These are phyloP conservation scores for Ceratocystis alfenasii DNA, from an alignment of 2,329 filamentous ascomycete species.

Conservation along the genomic window DNA sequence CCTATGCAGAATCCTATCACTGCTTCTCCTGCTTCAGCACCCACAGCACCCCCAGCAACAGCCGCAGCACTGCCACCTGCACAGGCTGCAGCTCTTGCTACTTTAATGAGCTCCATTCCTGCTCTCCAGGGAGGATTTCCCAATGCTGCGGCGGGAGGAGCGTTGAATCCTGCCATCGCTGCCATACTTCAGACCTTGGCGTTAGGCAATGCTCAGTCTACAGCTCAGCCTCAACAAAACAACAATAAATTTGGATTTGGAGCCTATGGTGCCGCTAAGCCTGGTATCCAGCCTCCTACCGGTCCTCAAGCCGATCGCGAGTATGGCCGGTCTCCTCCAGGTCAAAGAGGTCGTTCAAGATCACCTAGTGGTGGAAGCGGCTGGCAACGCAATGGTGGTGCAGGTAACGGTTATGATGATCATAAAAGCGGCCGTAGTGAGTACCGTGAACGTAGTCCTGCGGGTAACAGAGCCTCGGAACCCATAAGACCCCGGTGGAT, in stretches of 20 bases:
- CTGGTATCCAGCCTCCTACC: constrained; percentile 18
- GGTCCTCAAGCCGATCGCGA: constrained; percentile 21
- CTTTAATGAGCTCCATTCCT: constrained; percentile 15
- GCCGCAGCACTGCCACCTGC: constrained; percentile 5
- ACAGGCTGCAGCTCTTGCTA: constrained; percentile 20
- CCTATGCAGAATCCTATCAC: constrained; percentile 24
- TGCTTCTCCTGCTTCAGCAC: constrained; percentile 26
- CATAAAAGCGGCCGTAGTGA: constrained; percentile 37
- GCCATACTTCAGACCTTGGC: constrained; percentile 21
- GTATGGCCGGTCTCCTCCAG: constrained; percentile 48
- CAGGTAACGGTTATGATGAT: constrained; percentile 1
- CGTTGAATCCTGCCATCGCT: constrained; percentile 15
- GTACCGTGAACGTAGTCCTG: constrained; percentile 54
- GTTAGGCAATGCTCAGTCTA: constrained; percentile 1
- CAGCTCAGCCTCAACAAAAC: constrained; percentile 8
- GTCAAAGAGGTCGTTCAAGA: constrained; percentile 51
- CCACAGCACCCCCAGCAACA: constrained; percentile 13
- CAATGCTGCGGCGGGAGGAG: constrained; percentile 7
- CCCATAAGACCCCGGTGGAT: constrained; percentile 42
- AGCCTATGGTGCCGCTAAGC: constrained; percentile 13
- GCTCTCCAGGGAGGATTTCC: constrained; percentile 15
- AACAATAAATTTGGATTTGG: constrained; percentile 8
- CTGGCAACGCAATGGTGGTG: constrained; percentile 35
- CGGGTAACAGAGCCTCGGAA: constrained; percentile 29
- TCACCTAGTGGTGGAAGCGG: constrained; percentile 35